Percentiles rank a stretch among this genome's conserved stretches.
These are phyloP conservation scores for Rhipidocladum racemiflorum DNA, from an alignment of 176 grass and related monocot species.

Conservation along the genomic window DNA sequence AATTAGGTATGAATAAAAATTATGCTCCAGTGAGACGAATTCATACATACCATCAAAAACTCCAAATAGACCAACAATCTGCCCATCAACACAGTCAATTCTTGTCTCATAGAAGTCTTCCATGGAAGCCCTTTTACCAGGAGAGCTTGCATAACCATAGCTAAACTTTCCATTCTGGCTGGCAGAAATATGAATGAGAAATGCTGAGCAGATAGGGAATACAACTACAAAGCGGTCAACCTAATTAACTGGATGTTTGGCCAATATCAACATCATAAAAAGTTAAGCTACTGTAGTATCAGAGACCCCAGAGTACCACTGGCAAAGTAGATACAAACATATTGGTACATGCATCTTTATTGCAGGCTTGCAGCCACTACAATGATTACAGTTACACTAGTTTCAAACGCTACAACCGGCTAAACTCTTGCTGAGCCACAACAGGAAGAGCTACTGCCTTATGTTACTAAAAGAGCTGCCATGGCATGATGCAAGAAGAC, in stretches of 20 bases:
- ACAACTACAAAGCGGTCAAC: not conserved
- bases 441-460: not conserved
- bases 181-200: slow-evolving; percentile 41
- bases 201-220: slow-evolving; percentile 23
- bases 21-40: slow-evolving; percentile 3
- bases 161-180: slow-evolving; percentile 58
- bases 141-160: slow-evolving; percentile 61
- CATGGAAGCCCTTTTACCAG: slow-evolving; percentile 63
- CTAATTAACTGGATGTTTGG: not conserved
- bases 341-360: not conserved
- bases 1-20: not conserved
- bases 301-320: not conserved
- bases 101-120: slow-evolving; percentile 66
- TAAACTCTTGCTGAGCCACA: not conserved
- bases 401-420: not conserved
- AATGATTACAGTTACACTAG: not conserved
- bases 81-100: slow-evolving; percentile 58
- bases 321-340: not conserved
- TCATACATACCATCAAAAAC: slow-evolving; percentile 62
- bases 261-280: not conserved
- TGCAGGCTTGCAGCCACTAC: not conserved
- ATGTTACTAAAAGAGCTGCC: not conserved
- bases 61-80: slow-evolving; percentile 56
- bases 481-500: not conserved
- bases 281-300: not conserved